phyloP scores from a whole-genome alignment of 306 rosid genomes.

The Cucumis cinereus region DNA sequence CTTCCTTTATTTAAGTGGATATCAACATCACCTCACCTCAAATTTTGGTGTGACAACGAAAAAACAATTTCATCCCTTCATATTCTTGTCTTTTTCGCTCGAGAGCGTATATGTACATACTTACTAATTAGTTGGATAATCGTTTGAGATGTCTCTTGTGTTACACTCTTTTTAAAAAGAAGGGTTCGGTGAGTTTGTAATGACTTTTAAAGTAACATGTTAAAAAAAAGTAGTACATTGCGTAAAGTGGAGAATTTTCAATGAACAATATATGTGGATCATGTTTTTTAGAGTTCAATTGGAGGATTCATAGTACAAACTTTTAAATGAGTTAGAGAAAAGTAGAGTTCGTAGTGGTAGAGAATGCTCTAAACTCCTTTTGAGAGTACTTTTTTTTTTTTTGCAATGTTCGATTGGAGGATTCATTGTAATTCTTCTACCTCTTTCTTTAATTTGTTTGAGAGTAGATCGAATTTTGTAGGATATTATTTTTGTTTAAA shows the following conservation, averaged over 20 bases:
- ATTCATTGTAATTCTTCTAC: too few relatives aligned
- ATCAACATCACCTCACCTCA: not conserved
- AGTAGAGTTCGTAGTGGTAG: not conserved
- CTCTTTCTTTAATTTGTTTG: too few relatives aligned
- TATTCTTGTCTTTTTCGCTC: too few relatives aligned
- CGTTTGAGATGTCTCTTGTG: too few relatives aligned
- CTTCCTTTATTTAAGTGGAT: slow-evolving; percentile 2
- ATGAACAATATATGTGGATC: not conserved
- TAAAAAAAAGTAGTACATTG: not conserved
- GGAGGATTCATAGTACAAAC: not conserved
- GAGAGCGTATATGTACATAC: too few relatives aligned
- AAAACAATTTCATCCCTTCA: not conserved
- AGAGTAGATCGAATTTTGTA: too few relatives aligned
- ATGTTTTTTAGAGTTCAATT: not conserved
- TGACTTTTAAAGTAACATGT: not conserved
- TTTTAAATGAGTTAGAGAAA: not conserved
- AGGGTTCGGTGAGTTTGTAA: too few relatives aligned
- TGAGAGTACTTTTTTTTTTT: too few relatives aligned
- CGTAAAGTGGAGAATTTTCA: not conserved
- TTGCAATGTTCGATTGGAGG: too few relatives aligned
- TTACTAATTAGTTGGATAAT: too few relatives aligned
- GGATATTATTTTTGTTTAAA: too few relatives aligned
- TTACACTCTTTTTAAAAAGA: too few relatives aligned
- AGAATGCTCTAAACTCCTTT: not conserved
- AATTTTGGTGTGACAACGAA: not conserved